Evolutionary conservation across 176 grass and related monocot species (phyloP).

Genomic region (Eremochloa ophiuroides): DNA sequence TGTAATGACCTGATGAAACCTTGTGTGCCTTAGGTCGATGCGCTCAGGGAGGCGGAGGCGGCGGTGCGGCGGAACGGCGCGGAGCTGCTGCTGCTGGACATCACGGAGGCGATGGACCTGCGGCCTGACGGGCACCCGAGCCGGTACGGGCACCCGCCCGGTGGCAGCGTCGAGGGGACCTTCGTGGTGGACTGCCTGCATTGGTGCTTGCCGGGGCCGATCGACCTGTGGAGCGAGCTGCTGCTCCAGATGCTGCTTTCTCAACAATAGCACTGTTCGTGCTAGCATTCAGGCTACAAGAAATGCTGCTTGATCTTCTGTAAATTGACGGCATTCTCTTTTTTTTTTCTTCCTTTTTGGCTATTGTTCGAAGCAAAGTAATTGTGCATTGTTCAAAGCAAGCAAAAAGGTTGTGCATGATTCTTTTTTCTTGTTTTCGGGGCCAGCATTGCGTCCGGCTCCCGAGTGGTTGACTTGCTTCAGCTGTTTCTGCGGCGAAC

Average conservation of each 20-base stretch:
- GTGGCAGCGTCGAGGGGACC: constrained; percentile 43
- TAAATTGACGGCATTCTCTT: neutral
- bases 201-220: constrained; percentile 69
- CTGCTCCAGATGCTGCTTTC: constrained; percentile 36
- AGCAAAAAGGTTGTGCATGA: neutral
- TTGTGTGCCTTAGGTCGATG: constrained; percentile 1
- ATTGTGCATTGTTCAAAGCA: neutral
- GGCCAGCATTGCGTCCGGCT: neutral
- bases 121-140: constrained; percentile 79
- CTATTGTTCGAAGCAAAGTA: neutral
- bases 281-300: neutral
- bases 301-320: neutral
- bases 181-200: constrained; percentile 62
- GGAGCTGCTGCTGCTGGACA: constrained; percentile 48
- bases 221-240: constrained; percentile 62
- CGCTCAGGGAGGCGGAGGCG: constrained; percentile 31
- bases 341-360: neutral
- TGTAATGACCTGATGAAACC: neutral
- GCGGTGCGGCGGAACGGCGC: constrained; percentile 10
- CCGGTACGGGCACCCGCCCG: constrained; percentile 49
- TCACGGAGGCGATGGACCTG: constrained; percentile 55
- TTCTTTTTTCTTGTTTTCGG: too few species aligned
- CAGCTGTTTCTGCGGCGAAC: neutral
- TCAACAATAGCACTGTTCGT: neutral
- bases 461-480: neutral